A percentile compares a stretch with the other conserved stretches of the same genome.
Evolutionary conservation across 2,329 filamentous ascomycete genomes (phyloP).

Genomic region (Colletotrichum liriopes): DNA sequence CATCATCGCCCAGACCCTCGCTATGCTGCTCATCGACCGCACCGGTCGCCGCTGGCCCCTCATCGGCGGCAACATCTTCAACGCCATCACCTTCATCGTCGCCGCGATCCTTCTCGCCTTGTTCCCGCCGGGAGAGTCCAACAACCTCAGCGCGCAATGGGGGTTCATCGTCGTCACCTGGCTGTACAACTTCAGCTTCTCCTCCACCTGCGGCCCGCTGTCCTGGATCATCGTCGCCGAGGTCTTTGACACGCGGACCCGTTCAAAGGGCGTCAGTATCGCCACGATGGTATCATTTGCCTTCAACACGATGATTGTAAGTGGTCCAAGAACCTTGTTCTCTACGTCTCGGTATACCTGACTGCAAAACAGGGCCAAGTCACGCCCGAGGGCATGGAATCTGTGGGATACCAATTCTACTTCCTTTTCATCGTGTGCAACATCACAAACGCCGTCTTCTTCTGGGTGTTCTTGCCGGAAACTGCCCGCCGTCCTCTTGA

Average conservation of each 20-base stretch:
- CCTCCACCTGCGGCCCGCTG: constrained; percentile 75
- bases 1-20: constrained; percentile 76
- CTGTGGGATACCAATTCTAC: constrained; percentile 22
- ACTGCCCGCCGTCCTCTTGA: constrained; percentile 76
- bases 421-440: constrained; percentile 67
- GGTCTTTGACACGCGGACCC: constrained; percentile 83
- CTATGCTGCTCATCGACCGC: constrained; percentile 78
- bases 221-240: constrained; percentile 75
- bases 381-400: constrained; percentile 21
- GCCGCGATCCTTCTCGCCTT: constrained; percentile 66
- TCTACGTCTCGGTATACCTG: constrained; percentile 56
- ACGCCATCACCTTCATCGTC: constrained; percentile 81
- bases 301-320: constrained; percentile 80
- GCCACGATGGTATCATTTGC: constrained; percentile 81
- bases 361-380: constrained; percentile 20
- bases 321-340: constrained; percentile 71
- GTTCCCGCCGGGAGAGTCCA: constrained; percentile 72
- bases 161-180: constrained; percentile 82
- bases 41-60: constrained; percentile 80
- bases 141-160: constrained; percentile 61
- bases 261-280: constrained; percentile 81
- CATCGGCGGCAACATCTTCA: constrained; percentile 80
- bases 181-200: constrained; percentile 86
- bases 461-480: constrained; percentile 77
- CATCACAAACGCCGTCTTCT: constrained; percentile 63